Base-by-base conservation (phyloP, 805 yeast species). In the Metschnikowia similis region DNA sequence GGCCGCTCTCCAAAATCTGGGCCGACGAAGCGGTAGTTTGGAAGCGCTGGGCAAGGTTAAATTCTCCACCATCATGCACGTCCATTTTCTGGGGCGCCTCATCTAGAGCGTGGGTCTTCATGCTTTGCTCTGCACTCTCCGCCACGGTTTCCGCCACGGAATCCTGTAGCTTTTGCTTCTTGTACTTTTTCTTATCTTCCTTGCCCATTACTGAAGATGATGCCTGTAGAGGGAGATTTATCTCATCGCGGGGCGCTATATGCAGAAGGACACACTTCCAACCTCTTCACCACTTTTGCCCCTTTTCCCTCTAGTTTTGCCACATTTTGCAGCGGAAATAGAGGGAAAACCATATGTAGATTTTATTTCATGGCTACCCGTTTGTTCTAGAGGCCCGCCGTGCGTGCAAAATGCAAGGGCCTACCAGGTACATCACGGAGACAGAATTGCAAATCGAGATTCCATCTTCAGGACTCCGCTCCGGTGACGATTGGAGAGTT, bases 1-100 rank as follows among this genome's bases (percentile, higher is more conserved):
- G 66, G 0, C 83, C 87, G 53, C 71, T 63, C 65, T 87, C 92
- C 45, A 87, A 68, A 16, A 57, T 61, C 43, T 71, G 71, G 3
- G 92, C 91, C 54, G 81, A 81, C 41, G 68, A 70, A 8, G 88
- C 82, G 10, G 88, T 83, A 9, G 96, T 86, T 37, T 78, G 61
- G 61, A 83, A 87, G 53, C 90, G 80, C 28, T 65, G 65, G 30
- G 82, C 61, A 0, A 75, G 74, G 31, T 67, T 62, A 57, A 86
- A 85, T 59, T 83, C 89, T 34, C 88, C 89, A 26, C 74, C 82
- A 63, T 85, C 84, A 62, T 84, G 88, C 51, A 76, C 79, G 28
- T 74, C 71, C 49, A 81, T 58, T 1, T 67, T 62, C 35, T 65
- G 70, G 8, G 59, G 60, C 1, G 62, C 67, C 1, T 52, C 50